A percentile compares a stretch with the other conserved stretches of the same genome.
phyloP scores from a whole-genome alignment of 2,329 filamentous ascomycete species.

The Ophiosphaerella korrae region DNA sequence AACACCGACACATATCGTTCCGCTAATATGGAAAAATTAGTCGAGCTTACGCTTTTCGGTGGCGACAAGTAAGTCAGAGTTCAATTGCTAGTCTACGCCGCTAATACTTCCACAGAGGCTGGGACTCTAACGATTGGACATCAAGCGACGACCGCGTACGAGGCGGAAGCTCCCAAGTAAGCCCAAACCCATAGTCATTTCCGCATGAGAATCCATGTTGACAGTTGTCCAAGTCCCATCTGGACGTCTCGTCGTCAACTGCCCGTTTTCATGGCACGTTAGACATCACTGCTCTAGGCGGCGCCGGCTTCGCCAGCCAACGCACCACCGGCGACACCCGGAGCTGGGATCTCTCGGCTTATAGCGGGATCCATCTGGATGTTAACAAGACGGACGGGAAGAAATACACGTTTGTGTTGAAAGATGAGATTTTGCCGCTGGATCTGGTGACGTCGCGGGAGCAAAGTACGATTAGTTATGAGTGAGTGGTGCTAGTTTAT shows the following conservation, averaged over 20 bases:
- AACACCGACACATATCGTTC: background rate
- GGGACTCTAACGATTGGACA: slow-evolving; percentile 67
- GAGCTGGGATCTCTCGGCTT: slow-evolving; percentile 67
- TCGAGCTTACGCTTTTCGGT: slow-evolving; percentile 31
- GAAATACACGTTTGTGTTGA: slow-evolving; percentile 75
- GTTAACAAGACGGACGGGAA: slow-evolving; percentile 65
- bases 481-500: slow-evolving; percentile 66
- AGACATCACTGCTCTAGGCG: slow-evolving; percentile 75
- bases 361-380: slow-evolving; percentile 65
- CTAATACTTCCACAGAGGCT: slow-evolving; percentile 53
- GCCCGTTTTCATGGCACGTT: slow-evolving; percentile 69
- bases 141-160: slow-evolving; percentile 77
- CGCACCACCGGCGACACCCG: slow-evolving; percentile 64
- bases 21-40: background rate
- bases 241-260: slow-evolving; percentile 46
- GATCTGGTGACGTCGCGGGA: slow-evolving; percentile 69
- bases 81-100: background rate
- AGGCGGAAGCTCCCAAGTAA: slow-evolving; percentile 68
- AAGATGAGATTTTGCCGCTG: slow-evolving; percentile 67
- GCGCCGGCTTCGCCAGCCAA: slow-evolving; percentile 82
- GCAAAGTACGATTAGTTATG: slow-evolving; percentile 73
- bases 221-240: slow-evolving; percentile 49
- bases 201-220: slow-evolving; percentile 8
- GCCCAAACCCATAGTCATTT: slow-evolving; percentile 49
- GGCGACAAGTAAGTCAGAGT: slow-evolving; percentile 28